Conservation (phyloP, 2,329 filamentous ascomycete species). For the Cordyceps pruinosa region DNA sequence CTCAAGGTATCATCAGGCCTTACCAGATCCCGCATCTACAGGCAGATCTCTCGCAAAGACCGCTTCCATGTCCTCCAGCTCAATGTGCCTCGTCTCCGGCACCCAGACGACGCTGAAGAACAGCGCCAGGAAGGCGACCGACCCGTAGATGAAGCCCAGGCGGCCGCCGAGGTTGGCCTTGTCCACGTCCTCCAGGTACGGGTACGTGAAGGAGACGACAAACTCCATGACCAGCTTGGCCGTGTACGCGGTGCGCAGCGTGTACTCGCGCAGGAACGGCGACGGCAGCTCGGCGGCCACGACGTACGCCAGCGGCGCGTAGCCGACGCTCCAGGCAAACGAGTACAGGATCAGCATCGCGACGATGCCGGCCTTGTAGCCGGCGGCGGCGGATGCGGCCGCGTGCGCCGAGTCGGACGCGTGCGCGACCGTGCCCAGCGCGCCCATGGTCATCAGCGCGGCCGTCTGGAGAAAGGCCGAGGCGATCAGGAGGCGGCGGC, state of each 20-base stretch:
- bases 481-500: constrained; percentile 20
- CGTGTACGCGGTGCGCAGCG: not conserved
- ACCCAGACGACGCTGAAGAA: not conserved
- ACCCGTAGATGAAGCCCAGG: not conserved
- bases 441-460: constrained; percentile 30
- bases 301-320: constrained; percentile 30
- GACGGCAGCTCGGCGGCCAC: constrained; percentile 29
- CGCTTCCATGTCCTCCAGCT: not conserved
- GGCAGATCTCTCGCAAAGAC: too few species aligned
- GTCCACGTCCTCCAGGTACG: not conserved
- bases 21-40: too few species aligned
- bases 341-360: constrained; percentile 26
- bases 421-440: constrained; percentile 22
- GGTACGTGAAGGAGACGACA: not conserved
- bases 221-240: constrained; percentile 1
- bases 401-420: constrained; percentile 9
- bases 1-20: too few species aligned
- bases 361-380: constrained; percentile 23
- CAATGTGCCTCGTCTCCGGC: not conserved
- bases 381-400: not conserved
- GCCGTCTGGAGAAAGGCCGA: constrained; percentile 23
- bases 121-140: not conserved
- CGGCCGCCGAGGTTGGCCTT: not conserved
- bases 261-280: not conserved
- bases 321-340: constrained; percentile 26